These are phyloP conservation scores for Picochlorum sp. DNA, from an alignment of 139 green algal genomes.

Conservation along the genomic window DNA sequence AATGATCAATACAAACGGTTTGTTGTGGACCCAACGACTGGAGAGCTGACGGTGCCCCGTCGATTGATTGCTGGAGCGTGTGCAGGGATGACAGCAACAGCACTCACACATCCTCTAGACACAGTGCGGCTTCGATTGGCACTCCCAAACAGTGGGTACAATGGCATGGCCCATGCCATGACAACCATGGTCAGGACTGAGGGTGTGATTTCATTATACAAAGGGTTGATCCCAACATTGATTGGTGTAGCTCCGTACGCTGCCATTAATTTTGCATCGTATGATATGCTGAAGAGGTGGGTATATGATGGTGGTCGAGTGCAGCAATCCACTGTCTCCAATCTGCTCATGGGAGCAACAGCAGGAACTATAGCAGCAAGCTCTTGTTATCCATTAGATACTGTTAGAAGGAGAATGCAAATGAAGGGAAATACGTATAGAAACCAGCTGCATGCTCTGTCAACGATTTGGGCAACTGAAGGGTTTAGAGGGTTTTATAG, in stretches of 20 bases:
- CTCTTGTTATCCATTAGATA: conserved; percentile 87
- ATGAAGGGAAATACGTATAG: conserved; percentile 79
- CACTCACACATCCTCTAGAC: conserved; percentile 92
- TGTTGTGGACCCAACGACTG: conserved; percentile 36
- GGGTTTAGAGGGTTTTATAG: conserved; percentile 78
- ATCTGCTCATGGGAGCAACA: conserved; percentile 62
- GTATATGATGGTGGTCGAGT: conserved; percentile 38
- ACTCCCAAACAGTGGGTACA: conserved; percentile 67
- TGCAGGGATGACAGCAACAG: conserved; percentile 90
- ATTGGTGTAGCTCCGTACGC: conserved; percentile 92
- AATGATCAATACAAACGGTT: conserved; percentile 41
- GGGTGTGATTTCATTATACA: conserved; percentile 71
- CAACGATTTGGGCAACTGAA: conserved; percentile 51
- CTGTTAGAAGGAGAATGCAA: conserved; percentile 76
- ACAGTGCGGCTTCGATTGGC: conserved; percentile 77
- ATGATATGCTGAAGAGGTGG: conserved; percentile 76
- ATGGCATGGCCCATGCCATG: conserved; percentile 50
- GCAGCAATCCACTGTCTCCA: conserved; percentile 48
- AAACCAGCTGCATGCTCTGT: conserved; percentile 39
- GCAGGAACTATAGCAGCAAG: conserved; percentile 66
- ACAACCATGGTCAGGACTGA: conserved; percentile 57
- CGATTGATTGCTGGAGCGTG: conserved; percentile 71
- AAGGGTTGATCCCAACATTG: conserved; percentile 83
- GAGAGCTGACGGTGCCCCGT: conserved; percentile 55
- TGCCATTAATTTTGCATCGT: conserved; percentile 89